Conservation (phyloP, 805 yeast species). For the Suhomyces xylopsoci region DNA sequence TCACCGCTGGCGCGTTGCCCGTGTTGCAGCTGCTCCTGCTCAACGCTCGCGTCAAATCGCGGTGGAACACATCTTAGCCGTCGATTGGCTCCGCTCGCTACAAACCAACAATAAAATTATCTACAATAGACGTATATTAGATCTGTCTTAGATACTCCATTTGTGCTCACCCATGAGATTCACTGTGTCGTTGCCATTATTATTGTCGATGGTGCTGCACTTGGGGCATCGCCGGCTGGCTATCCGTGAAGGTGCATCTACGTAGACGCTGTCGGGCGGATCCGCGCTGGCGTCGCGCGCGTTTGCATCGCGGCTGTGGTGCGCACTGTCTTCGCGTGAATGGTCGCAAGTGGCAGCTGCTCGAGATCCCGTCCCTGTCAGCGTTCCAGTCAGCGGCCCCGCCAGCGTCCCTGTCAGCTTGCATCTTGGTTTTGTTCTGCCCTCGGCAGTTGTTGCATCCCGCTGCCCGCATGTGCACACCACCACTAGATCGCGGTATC, state of each 20-base stretch:
- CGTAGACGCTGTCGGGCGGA: not conserved
- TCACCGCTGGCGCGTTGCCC: not conserved
- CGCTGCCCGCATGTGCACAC: not conserved
- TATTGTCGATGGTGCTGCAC: not conserved
- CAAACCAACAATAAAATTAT: not conserved
- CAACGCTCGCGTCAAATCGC: not conserved
- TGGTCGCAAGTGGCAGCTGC: not conserved
- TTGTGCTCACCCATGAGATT: conserved; percentile 31
- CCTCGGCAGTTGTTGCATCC: not conserved
- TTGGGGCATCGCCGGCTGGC: conserved; percentile 2
- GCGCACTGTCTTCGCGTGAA: not conserved
- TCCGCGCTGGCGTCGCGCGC: not conserved
- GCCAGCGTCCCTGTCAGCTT: not conserved
- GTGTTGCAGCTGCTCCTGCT: not conserved
- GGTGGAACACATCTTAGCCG: not conserved
- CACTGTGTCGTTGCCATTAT: conserved; percentile 12
- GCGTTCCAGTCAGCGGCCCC: not conserved
- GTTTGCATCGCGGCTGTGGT: not conserved
- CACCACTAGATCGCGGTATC: not conserved
- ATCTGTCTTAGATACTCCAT: conserved; percentile 20
- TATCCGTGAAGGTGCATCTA: not conserved
- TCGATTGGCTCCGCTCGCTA: not conserved
- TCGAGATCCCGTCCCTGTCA: not conserved
- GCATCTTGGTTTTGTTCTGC: not conserved
- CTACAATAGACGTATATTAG: conserved; percentile 1